A percentile compares a stretch with the other conserved stretches of the same genome.
These are phyloP conservation scores for Euphorbia corollata DNA, from an alignment of 441 rosid species.

Conservation along the genomic window DNA sequence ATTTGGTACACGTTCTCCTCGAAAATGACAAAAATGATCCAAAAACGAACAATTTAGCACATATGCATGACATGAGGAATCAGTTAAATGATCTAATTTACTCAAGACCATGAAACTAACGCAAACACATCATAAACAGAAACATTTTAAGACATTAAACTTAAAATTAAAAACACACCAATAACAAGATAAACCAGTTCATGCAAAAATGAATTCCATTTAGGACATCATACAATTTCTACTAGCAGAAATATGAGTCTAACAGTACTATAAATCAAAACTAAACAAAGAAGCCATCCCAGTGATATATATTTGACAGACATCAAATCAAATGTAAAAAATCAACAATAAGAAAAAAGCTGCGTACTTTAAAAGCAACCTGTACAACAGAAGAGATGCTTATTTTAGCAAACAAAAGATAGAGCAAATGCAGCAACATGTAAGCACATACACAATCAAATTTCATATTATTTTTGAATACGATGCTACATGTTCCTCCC, in stretches of 20 bases:
- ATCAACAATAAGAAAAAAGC: conserved; percentile 11
- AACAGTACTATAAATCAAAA: conserved; percentile 12
- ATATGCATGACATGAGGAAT: not conserved
- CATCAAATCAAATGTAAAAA: conserved; percentile 14
- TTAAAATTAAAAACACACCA: conserved; percentile 8
- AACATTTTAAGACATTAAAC: conserved; percentile 14
- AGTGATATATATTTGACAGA: conserved; percentile 6
- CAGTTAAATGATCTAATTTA: not conserved
- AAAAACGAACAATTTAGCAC: not conserved
- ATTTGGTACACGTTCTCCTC: not conserved
- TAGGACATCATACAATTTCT: conserved; percentile 7
- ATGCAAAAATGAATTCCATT: conserved; percentile 3
- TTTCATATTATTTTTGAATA: conserved; percentile 14
- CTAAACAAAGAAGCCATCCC: not conserved
- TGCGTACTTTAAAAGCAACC: conserved; percentile 19
- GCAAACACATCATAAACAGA: conserved; percentile 5
- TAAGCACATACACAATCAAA: conserved; percentile 16
- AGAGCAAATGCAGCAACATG: conserved; percentile 29
- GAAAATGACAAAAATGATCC: not conserved
- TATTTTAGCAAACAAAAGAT: conserved; percentile 10
- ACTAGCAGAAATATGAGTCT: conserved; percentile 12
- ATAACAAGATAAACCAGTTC: conserved; percentile 5
- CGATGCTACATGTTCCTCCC: conserved; percentile 6
- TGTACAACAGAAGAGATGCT: not conserved
- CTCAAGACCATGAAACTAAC: not conserved